Conservation (phyloP, 2,329 filamentous ascomycete genomes). For the Tolypocladium sp. region DNA sequence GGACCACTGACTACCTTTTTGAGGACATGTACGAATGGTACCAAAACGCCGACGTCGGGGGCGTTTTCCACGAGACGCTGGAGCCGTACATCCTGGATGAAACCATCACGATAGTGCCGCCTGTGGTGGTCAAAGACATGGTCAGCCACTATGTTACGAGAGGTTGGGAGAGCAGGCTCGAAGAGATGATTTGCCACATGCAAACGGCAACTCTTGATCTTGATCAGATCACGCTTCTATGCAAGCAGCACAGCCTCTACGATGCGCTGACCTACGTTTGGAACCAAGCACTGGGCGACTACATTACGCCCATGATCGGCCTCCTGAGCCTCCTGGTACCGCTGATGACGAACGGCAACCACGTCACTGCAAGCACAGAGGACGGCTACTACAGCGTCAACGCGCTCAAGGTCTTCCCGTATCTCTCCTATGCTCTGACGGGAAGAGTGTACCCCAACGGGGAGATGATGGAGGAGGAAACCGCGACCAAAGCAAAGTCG, state of each 20-base stretch:
- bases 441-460: constrained; percentile 88
- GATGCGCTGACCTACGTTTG: constrained; percentile 95
- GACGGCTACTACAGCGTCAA: constrained; percentile 57
- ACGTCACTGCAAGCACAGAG: constrained; percentile 44
- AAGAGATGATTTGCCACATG: constrained; percentile 91
- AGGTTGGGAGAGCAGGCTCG: constrained; percentile 68
- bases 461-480: constrained; percentile 60
- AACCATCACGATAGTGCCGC: constrained; percentile 66
- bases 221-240: constrained; percentile 82
- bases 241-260: constrained; percentile 85
- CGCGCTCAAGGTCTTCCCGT: constrained; percentile 87
- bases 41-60: constrained; percentile 63
- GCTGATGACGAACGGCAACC: constrained; percentile 47
- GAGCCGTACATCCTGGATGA: constrained; percentile 81
- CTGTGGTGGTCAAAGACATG: constrained; percentile 75
- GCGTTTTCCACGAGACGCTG: constrained; percentile 77
- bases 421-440: constrained; percentile 84
- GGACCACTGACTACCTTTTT: constrained; percentile 76
- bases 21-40: constrained; percentile 87
- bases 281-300: constrained; percentile 85
- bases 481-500: constrained; percentile 69
- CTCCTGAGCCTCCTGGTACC: constrained; percentile 61
- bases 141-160: constrained; percentile 71
- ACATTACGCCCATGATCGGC: constrained; percentile 82
- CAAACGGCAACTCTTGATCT: constrained; percentile 87